Evolutionary conservation across 2,329 filamentous ascomycete species (phyloP).

Genomic region (Trichoderma breve): DNA sequence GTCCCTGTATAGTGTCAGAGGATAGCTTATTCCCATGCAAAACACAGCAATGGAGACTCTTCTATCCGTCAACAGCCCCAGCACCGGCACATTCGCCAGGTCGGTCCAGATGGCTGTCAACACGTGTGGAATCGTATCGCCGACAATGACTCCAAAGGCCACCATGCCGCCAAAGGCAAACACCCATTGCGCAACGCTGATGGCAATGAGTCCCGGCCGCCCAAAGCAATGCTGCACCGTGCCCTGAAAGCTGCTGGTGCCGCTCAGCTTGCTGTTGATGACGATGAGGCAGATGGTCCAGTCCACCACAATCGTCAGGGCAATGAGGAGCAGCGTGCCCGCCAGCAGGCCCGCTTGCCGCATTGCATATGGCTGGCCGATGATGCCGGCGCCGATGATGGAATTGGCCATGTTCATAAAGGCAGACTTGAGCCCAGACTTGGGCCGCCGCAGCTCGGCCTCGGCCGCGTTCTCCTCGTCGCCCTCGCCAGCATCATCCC

Average conservation of each 20-base stretch:
- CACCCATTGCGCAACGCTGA: constrained; percentile 88
- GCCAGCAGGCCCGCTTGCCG: constrained; percentile 83
- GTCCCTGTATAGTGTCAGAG: constrained; percentile 88
- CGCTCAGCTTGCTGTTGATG: constrained; percentile 94
- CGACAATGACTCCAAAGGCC: constrained; percentile 95
- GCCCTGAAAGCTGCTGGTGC: constrained; percentile 89
- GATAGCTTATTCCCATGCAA: constrained; percentile 81
- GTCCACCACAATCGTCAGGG: constrained; percentile 80
- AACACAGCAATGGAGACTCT: constrained; percentile 85
- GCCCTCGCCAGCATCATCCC: constrained; percentile 42
- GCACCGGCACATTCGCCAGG: constrained; percentile 67
- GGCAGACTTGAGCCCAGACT: constrained; percentile 79
- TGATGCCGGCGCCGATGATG: constrained; percentile 79
- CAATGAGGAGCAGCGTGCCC: constrained; percentile 74
- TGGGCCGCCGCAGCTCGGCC: constrained; percentile 63
- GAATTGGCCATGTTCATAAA: constrained; percentile 99
- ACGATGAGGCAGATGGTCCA: constrained; percentile 98
- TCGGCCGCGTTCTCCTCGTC: constrained; percentile 44
- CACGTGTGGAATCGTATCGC: constrained; percentile 93
- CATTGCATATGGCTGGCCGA: constrained; percentile 93
- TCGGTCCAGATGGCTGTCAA: constrained; percentile 78
- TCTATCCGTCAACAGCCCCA: constrained; percentile 80
- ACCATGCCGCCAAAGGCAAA: constrained; percentile 99
- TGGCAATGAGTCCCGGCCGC: constrained; percentile 80
- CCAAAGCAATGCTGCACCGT: constrained; percentile 97